Evolutionary conservation across 352 stramenopile genomes (phyloP), one percentile per base, ranked within the genome.

Genomic region (Pythium brassicae): DNA sequence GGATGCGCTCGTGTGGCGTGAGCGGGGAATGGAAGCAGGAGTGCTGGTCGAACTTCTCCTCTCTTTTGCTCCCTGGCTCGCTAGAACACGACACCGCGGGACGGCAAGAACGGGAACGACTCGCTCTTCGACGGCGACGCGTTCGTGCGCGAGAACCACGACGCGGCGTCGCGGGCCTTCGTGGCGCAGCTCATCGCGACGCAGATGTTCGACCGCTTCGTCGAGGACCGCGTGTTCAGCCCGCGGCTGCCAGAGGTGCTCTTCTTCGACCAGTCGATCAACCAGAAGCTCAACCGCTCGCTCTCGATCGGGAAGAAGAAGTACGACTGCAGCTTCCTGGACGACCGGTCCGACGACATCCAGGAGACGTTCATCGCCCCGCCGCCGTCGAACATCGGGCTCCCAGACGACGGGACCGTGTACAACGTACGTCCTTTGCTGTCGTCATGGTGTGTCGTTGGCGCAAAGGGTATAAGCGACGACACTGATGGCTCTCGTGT

Each of bases 181-280:
- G 63, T 93, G 22, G 47, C 73, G 17, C 71, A 86, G 23, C 53
- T 93, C 26, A 73, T 91, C 25, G 66, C 50, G 26, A 91, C 83
- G 8, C 83, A 93, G 50, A 92, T 94, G 81, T 94, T 94, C 57
- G 76, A 92, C 58, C 81, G 83, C 3, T 94, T 94, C 50, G 76
- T 87, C 52, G 78, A 91, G 71, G 83, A 94, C 45, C 77, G 83
- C 17, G 68, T 86, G 20, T 81, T 86, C 47, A 86, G 76, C 56
- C 66, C 76, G 20, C 61, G 74, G 37, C 65, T 90, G 32, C 64
- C 81, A 1, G 79, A 94, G 59, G 83, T 94, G 46, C 50, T 84
- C 4, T 94, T 94, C 63, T 94, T 94, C 49, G 83, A 94, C 45
- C 79, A 91, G 58, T 91, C 83, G 10, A 94, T 94, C 57, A 89